These are phyloP conservation scores for Wickerhamiella parazyma DNA, from an alignment of 805 yeast species.

Conservation along the genomic window DNA sequence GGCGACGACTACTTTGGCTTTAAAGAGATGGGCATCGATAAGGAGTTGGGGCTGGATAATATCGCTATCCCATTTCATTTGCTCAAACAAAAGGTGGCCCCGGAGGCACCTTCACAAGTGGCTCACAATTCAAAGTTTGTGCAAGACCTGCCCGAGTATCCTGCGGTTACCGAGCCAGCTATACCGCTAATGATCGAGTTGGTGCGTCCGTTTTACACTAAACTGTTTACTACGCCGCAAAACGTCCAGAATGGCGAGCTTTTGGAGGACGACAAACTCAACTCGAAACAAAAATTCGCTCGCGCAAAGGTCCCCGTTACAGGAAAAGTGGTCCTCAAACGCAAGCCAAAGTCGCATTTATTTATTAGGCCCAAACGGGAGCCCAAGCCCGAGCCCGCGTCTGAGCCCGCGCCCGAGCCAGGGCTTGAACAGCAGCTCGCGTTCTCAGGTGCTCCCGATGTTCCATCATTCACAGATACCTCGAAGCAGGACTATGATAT, in stretches of 20 bases:
- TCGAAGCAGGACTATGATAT: background rate
- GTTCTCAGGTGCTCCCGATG: background rate
- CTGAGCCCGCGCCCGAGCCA: too few relatives aligned
- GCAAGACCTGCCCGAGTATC: conserved; percentile 38
- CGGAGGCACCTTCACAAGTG: conserved; percentile 2
- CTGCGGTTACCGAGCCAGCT: conserved; percentile 38
- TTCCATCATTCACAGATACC: background rate
- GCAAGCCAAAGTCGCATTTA: conserved; percentile 8
- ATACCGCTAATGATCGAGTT: conserved; percentile 43
- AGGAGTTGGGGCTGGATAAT: conserved; percentile 73
- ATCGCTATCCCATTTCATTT: conserved; percentile 82
- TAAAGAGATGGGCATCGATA: conserved; percentile 82
- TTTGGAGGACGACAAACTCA: conserved; percentile 73
- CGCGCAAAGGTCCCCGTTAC: conserved; percentile 82
- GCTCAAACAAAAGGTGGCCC: conserved; percentile 37
- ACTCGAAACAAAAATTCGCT: conserved; percentile 59
- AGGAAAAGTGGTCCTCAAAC: conserved; percentile 49
- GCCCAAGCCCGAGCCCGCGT: background rate
- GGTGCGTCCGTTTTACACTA: conserved; percentile 39
- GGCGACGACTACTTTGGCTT: conserved; percentile 99
- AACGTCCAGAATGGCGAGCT: conserved; percentile 15
- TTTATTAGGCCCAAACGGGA: conserved; percentile 7
- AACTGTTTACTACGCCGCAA: conserved; percentile 18
- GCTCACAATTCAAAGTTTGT: conserved; percentile 24
- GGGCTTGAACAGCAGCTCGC: too few relatives aligned